A percentile compares a stretch with the other conserved stretches of the same genome.
phyloP scores from a whole-genome alignment of 495 filamentous ascomycete species.

The Podospora tetraspora region DNA sequence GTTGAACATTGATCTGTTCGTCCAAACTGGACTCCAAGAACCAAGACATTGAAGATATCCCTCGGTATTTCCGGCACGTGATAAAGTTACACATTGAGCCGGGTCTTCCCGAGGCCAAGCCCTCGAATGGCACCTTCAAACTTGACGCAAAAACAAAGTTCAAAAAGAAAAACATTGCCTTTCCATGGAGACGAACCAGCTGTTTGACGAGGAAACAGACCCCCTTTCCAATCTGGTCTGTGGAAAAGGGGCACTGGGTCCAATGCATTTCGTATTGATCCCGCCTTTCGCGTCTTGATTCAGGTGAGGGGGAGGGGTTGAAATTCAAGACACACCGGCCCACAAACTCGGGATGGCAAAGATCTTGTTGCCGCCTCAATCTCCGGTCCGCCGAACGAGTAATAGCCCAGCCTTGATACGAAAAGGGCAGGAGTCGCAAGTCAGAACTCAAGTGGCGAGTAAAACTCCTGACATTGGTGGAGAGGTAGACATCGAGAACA shows the following conservation, averaged over 20 bases:
- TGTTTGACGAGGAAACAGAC: neutral
- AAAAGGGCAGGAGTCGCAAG: neutral
- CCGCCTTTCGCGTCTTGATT: neutral
- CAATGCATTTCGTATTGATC: neutral
- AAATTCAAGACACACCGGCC: neutral
- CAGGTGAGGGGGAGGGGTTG: neutral
- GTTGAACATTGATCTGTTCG: neutral
- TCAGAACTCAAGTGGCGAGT: neutral
- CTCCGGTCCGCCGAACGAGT: neutral
- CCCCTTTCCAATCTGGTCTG: neutral
- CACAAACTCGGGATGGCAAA: neutral
- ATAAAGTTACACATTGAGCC: neutral
- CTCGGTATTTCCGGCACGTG: neutral
- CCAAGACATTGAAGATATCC: neutral
- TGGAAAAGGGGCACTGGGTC: neutral
- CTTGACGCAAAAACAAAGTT: neutral
- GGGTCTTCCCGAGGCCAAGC: neutral
- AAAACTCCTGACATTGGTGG: neutral
- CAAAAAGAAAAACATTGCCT: neutral
- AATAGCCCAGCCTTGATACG: neutral
- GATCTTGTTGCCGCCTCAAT: neutral
- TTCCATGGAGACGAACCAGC: neutral
- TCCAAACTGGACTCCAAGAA: neutral
- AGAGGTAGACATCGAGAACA: neutral
- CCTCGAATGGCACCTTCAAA: neutral